phyloP scores from a whole-genome alignment of 208 protist genomes.

The Crithidia brevicula region DNA sequence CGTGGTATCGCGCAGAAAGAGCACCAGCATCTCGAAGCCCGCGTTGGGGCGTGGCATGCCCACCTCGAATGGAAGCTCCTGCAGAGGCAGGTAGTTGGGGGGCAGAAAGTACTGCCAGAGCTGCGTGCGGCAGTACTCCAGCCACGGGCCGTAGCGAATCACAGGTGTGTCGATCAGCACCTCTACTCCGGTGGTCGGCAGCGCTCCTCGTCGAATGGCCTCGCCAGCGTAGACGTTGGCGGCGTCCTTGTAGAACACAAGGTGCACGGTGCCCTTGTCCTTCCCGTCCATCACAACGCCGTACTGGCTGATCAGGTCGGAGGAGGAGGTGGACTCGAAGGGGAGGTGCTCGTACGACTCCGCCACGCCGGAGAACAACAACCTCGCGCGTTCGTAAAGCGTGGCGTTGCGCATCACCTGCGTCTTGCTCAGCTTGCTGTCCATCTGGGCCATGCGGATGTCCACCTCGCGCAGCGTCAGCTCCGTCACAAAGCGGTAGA shows the following conservation, averaged over 20 bases:
- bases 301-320: slow-evolving; percentile 77
- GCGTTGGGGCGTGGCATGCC: slow-evolving; percentile 71
- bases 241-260: slow-evolving; percentile 81
- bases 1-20: slow-evolving; percentile 72
- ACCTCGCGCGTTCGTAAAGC: slow-evolving; percentile 59
- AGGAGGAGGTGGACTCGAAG: slow-evolving; percentile 35
- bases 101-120: slow-evolving; percentile 84
- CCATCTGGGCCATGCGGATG: slow-evolving; percentile 72
- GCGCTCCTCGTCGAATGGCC: slow-evolving; percentile 40
- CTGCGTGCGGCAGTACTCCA: slow-evolving; percentile 81
- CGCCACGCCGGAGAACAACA: slow-evolving; percentile 51
- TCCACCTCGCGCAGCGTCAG: slow-evolving; percentile 76
- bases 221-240: slow-evolving; percentile 88
- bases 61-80: slow-evolving; percentile 65
- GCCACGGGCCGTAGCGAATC: slow-evolving; percentile 83
- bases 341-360: slow-evolving; percentile 26
- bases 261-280: slow-evolving; percentile 65
- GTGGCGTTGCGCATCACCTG: slow-evolving; percentile 54
- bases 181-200: slow-evolving; percentile 79
- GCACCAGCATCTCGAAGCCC: slow-evolving; percentile 80
- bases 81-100: slow-evolving; percentile 69
- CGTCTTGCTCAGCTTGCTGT: slow-evolving; percentile 55
- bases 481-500: slow-evolving; percentile 77
- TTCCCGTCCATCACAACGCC: slow-evolving; percentile 77
- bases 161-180: slow-evolving; percentile 74